Base-by-base conservation (phyloP, 371 early-diverging fungal species). In the Mortierella sp. region DNA sequence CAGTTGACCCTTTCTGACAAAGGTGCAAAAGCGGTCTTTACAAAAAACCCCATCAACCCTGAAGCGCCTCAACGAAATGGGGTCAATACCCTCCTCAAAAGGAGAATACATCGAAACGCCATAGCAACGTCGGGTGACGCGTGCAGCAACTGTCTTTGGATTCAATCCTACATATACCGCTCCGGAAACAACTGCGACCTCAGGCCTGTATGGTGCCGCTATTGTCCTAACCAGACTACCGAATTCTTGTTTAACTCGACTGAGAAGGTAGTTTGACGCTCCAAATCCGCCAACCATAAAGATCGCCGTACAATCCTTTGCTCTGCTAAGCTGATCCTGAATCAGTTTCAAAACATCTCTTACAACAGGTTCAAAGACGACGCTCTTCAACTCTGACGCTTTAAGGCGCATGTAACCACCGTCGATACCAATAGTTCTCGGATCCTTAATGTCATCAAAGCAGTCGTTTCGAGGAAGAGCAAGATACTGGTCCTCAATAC, bases 261-360 rank as follows among this genome's bases (percentile, higher is more conserved):
- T 15, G 25, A 83, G 71, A 9, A 87, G 68, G 62, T 84, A 85
- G 1, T 62, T 68, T 2, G 85, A 85, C 61, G 84, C 65, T 37
- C 87, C 85, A 75, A 87, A 85, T 12, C 85, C 87, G 14, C 87
- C 87, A 14, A 85, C 85, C 60, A 87, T 68, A 48, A 85, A 87
- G 44, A 84, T 81, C 1, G 83, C 75, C 7, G 74, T 61, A 7
- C 75, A 86, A 37, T 68, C 12, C 52, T 66, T 67, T 30, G 69
- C 69, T 15, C 7, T 25, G 23, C 37, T 28, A 16, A 87, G 59
- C 51, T 87, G 87, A n/a, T 62, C 66, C 43, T 72, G 64, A 43
- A 87, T 83, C 37, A 85, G 73, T 2, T 62, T 47, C 16, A 88
- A 45, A 61, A 90, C 87, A 57, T 81, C 62, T 11, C 67, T 45